Percentiles rank a stretch among this genome's conserved stretches.
Conservation (phyloP, 495 filamentous ascomycete genomes). For the Astrothelium subdiscretum region DNA sequence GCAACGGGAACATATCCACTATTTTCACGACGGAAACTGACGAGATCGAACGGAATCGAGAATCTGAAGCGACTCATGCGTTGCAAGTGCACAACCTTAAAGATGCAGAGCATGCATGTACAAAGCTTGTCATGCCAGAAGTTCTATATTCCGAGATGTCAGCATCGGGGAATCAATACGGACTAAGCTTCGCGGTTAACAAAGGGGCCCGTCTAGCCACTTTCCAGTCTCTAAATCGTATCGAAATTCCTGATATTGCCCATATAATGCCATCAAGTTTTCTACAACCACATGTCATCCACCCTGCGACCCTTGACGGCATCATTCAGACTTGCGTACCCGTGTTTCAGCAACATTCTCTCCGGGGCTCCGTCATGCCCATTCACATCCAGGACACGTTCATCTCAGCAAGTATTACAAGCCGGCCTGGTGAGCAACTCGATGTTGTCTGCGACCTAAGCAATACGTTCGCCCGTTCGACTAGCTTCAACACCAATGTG, state of each 20-base stretch:
- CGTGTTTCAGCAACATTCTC: neutral
- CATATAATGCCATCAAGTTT: neutral
- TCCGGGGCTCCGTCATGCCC: neutral
- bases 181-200: neutral
- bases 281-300: neutral
- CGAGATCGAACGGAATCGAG: too few species aligned
- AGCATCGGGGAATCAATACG: neutral
- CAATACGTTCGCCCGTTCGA: too few species aligned
- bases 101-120: too few species aligned
- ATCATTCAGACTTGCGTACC: neutral
- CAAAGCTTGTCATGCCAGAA: neutral
- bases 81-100: too few species aligned
- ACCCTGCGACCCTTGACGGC: slow-evolving; percentile 1
- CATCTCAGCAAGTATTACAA: too few species aligned
- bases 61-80: too few species aligned
- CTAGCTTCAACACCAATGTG: too few species aligned
- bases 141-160: neutral
- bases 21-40: too few species aligned
- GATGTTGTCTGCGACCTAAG: too few species aligned
- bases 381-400: too few species aligned
- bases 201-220: neutral
- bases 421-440: too few species aligned
- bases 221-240: neutral
- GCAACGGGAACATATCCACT: too few species aligned
- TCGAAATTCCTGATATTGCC: neutral